Percentiles rank a stretch among this genome's conserved stretches.
Conservation (phyloP, 306 rosid genomes). For the Trifolium fragiferum region DNA sequence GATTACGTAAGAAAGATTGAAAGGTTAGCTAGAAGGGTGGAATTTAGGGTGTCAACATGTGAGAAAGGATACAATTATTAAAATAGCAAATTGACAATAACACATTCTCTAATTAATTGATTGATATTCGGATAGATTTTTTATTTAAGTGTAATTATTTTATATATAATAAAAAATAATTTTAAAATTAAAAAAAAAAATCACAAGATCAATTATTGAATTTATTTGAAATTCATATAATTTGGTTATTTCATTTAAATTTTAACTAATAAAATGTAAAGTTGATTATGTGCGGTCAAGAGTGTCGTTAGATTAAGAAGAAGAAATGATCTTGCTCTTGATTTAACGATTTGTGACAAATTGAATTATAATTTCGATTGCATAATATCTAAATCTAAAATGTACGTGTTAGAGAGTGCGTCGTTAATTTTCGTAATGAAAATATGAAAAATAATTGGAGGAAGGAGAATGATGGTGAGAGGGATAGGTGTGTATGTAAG, state of each 20-base stretch:
- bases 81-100: not conserved
- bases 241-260: not conserved
- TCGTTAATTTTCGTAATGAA: not conserved
- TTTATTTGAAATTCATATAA: not conserved
- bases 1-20: constrained; percentile 53
- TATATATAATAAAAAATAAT: too few relatives aligned
- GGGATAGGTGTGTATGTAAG: constrained; percentile 37
- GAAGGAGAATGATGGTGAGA: not conserved
- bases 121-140: not conserved
- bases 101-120: not conserved
- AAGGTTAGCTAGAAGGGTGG: constrained; percentile 29
- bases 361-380: not conserved
- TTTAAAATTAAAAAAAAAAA: too few relatives aligned
- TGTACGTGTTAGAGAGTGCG: not conserved
- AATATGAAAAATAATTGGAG: not conserved
- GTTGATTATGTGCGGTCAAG: not conserved
- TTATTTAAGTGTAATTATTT: too few relatives aligned
- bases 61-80: constrained; percentile 21
- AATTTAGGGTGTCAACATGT: constrained; percentile 46
- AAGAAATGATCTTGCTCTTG: not conserved
- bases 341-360: not conserved
- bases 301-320: not conserved
- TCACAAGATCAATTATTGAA: too few relatives aligned
- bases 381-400: too few relatives aligned
- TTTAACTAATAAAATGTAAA: not conserved